A percentile compares a stretch with the other conserved stretches of the same genome.
Evolutionary conservation across 345 rosid genomes (phyloP).

Genomic region (Raphanus raphanistrum): DNA sequence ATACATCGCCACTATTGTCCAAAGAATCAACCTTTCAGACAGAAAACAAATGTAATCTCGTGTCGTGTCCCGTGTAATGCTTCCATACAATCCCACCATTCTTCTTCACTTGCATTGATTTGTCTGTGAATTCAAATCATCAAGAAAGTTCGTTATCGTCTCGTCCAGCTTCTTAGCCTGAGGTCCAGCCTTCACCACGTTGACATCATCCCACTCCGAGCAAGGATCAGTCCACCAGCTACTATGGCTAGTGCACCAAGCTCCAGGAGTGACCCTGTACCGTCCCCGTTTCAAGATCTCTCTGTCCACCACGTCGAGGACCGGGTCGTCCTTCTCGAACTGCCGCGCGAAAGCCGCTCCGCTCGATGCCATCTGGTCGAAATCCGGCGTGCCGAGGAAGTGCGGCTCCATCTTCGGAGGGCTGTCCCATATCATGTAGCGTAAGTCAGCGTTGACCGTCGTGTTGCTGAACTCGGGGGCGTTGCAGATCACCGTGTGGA

Average conservation of each 20-base stretch:
- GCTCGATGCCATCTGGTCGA: conserved; percentile 67
- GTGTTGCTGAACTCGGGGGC: conserved; percentile 83
- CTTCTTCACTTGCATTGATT: conserved; percentile 85
- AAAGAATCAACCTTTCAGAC: conserved; percentile 44
- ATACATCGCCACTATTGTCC: conserved; percentile 38
- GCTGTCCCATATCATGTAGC: conserved; percentile 95
- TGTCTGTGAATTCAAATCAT: conserved; percentile 63
- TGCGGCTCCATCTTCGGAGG: conserved; percentile 98
- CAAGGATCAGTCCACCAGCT: conserved; percentile 92
- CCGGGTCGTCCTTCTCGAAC: conserved; percentile 68
- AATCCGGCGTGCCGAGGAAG: conserved; percentile 58
- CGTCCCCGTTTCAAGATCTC: conserved; percentile 71
- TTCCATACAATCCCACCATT: conserved; percentile 28
- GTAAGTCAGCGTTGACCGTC: conserved; percentile 75
- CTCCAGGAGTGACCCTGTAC: conserved; percentile 68
- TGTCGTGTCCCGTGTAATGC: conserved; percentile 18
- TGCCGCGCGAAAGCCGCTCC: conserved; percentile 92
- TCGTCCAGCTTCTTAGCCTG: conserved; percentile 71
- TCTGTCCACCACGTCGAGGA: conserved; percentile 69
- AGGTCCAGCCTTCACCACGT: conserved; percentile 74
- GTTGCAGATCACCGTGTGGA: conserved; percentile 93
- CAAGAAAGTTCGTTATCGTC: conserved; percentile 64
- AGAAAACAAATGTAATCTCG: conserved; percentile 40
- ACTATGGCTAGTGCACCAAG: conserved; percentile 83
- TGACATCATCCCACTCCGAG: conserved; percentile 92